Evolutionary conservation across 2,329 filamentous ascomycete species (phyloP).

Genomic region (Davidsoniella australis): DNA sequence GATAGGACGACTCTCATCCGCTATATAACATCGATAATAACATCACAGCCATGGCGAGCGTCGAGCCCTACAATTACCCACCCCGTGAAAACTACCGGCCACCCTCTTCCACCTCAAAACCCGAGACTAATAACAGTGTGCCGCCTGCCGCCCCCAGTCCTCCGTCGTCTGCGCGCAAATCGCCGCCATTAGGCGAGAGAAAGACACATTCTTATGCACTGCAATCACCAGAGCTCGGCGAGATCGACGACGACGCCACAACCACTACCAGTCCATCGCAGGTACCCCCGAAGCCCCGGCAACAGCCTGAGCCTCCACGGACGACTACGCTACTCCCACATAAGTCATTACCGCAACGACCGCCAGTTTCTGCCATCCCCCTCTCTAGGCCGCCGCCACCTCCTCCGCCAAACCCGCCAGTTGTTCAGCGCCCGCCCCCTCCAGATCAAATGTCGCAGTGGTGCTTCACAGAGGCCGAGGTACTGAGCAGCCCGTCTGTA

Average conservation of each 20-base stretch:
- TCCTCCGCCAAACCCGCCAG: not conserved
- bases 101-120: conserved; percentile 20
- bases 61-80: conserved; percentile 40
- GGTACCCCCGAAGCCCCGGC: not conserved
- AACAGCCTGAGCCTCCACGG: not conserved
- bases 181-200: not conserved
- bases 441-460: conserved; percentile 40
- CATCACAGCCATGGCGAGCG: conserved; percentile 32
- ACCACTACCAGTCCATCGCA: not conserved
- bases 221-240: conserved; percentile 3
- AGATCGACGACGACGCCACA: not conserved
- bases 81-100: conserved; percentile 38
- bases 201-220: not conserved
- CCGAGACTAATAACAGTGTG: not conserved
- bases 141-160: conserved; percentile 6
- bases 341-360: conserved; percentile 3
- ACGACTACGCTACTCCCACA: not conserved
- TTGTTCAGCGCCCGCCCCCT: not conserved
- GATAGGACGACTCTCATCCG: not conserved
- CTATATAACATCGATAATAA: not conserved
- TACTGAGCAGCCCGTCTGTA: conserved; percentile 67
- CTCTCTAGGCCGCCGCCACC: not conserved
- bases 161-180: conserved; percentile 2
- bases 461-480: conserved; percentile 74
- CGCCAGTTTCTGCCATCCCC: not conserved